A percentile compares a stretch with the other conserved stretches of the same genome.
Conservation (phyloP, 352 stramenopile species). For the Pythium apleroticum region DNA sequence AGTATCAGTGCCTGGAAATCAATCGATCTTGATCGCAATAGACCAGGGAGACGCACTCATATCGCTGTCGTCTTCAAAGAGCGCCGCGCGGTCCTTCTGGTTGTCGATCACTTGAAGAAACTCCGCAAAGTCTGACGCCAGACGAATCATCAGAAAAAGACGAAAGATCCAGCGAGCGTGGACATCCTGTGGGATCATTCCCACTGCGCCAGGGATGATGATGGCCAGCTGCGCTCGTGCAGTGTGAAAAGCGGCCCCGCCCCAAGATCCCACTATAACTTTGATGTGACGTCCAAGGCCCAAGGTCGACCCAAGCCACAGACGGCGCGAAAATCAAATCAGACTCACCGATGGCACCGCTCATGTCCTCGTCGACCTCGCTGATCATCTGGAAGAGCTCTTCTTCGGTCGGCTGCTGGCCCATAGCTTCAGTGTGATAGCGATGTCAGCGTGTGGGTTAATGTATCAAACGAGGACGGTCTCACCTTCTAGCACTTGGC, state of each 20-base stretch:
- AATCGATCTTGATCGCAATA: not conserved
- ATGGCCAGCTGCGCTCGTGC: not conserved
- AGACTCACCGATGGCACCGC: constrained; percentile 85
- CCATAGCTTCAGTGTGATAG: constrained; percentile 77
- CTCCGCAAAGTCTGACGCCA: constrained; percentile 93
- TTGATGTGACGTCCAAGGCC: not conserved
- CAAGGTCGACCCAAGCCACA: not conserved
- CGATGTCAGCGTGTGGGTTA: not conserved
- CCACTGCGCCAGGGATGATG: not conserved
- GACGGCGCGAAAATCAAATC: constrained; percentile 1
- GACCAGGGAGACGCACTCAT: constrained; percentile 80
- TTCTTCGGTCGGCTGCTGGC: constrained; percentile 97
- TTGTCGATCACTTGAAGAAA: constrained; percentile 98
- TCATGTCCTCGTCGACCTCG: constrained; percentile 91
- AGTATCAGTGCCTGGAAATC: not conserved
- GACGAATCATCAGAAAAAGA: not conserved
- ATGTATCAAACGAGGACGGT: no score
- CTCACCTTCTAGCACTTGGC: constrained; percentile 91
- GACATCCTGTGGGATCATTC: not conserved
- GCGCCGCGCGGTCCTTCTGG: constrained; percentile 94
- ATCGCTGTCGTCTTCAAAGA: constrained; percentile 97
- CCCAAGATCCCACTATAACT: not conserved
- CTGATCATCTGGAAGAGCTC: constrained; percentile 98
- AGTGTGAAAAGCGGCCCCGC: not conserved
- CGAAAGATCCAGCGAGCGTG: not conserved